Conservation (phyloP, 2,329 filamentous ascomycete species). For the Xylaria sp. region DNA sequence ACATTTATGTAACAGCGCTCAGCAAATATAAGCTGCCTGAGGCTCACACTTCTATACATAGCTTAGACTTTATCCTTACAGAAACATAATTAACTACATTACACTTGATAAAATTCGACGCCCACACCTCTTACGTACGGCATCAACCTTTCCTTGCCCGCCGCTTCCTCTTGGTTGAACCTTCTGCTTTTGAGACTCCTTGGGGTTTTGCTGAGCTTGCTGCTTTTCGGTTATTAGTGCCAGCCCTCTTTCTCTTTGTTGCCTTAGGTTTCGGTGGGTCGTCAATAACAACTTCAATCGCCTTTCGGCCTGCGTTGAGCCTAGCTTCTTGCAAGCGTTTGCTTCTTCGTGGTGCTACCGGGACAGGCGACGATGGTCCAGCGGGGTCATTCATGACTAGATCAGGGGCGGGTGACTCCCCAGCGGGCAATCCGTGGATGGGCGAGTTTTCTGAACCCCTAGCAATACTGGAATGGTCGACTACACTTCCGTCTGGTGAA, state of each 20-base stretch:
- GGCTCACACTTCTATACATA: not conserved
- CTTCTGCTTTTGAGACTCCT: not conserved
- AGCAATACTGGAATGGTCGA: not conserved
- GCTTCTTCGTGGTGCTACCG: constrained; percentile 10
- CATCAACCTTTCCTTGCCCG: not conserved
- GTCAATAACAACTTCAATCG: not conserved
- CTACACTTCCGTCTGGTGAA: not conserved
- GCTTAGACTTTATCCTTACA: not conserved
- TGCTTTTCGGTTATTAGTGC: not conserved
- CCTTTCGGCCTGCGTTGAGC: not conserved
- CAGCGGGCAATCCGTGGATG: no score
- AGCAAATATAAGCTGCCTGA: not conserved
- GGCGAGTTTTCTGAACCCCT: no score
- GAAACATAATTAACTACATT: not conserved
- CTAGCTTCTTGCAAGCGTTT: constrained; percentile 14
- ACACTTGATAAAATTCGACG: not conserved
- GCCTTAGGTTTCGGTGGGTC: not conserved
- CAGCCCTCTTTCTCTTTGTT: not conserved
- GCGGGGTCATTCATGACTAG: not conserved
- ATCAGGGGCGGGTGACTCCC: not conserved
- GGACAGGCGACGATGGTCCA: constrained; percentile 6
- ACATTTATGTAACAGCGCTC: not conserved
- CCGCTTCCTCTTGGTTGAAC: not conserved
- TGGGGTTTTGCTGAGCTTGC: constrained; percentile 4
- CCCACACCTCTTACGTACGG: not conserved